Conservation (phyloP, 306 rosid species). For the Malus fusca region DNA sequence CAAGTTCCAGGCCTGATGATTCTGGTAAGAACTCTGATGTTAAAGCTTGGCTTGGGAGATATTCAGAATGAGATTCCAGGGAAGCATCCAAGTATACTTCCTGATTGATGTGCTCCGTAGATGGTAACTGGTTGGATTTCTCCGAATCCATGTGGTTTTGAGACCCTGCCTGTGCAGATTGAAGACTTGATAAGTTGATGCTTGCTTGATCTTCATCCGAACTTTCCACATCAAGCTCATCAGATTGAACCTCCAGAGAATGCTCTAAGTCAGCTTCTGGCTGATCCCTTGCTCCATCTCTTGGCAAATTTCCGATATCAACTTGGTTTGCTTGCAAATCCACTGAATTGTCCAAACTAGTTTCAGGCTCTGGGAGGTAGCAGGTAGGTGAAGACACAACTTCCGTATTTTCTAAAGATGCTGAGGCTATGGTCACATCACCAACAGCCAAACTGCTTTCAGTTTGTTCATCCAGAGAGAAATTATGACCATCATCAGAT, state of each 20-base stretch:
- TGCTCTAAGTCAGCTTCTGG: conserved; percentile 25
- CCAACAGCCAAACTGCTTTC: conserved; percentile 21
- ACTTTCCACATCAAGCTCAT: conserved; percentile 29
- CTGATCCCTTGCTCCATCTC: conserved; percentile 17
- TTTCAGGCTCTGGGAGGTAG: conserved; percentile 28
- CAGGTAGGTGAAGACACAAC: conserved; percentile 24
- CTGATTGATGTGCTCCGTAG: conserved; percentile 18
- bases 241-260: conserved; percentile 29
- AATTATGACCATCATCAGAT: conserved; percentile 15
- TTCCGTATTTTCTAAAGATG: conserved; percentile 24
- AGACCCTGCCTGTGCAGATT: conserved; percentile 22
- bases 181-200: conserved; percentile 28
- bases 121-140: conserved; percentile 13
- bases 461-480: conserved; percentile 20
- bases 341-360: conserved; percentile 16
- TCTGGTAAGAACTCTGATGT: conserved; percentile 22
- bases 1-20: conserved; percentile 28
- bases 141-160: conserved; percentile 10
- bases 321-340: conserved; percentile 33
- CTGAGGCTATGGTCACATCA: conserved; percentile 26
- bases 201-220: conserved; percentile 23
- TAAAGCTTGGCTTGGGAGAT: conserved; percentile 24
- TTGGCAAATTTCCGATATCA: conserved; percentile 14
- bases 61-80: conserved; percentile 26
- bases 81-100: conserved; percentile 27